A percentile compares a stretch with the other conserved stretches of the same genome.
Conservation (phyloP, 2,329 filamentous ascomycete species). For the Ustulina deusta region DNA sequence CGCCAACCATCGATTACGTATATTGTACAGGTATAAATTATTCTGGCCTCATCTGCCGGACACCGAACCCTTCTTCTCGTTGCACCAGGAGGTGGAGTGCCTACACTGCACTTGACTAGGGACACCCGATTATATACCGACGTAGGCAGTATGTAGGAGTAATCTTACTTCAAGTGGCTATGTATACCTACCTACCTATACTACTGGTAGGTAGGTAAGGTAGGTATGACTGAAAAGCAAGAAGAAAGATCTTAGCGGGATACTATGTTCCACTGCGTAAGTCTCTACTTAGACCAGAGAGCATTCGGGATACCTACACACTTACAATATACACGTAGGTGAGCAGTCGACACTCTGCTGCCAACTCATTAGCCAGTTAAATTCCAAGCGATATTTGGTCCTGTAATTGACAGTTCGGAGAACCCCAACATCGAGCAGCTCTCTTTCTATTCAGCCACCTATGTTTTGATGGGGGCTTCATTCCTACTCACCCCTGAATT, state of each 20-base stretch:
- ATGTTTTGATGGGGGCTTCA: conserved; percentile 2
- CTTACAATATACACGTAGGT: too few relatives aligned
- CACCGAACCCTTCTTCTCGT: conserved; percentile 10
- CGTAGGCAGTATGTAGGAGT: background rate
- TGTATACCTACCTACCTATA: too few relatives aligned
- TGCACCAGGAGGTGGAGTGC: conserved; percentile 16
- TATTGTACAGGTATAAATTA: background rate
- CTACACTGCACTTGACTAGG: background rate
- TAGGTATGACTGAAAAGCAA: conserved; percentile 1
- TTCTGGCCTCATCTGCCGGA: conserved; percentile 11
- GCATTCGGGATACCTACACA: too few relatives aligned
- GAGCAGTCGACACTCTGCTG: too few relatives aligned
- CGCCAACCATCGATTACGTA: background rate
- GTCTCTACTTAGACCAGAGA: too few relatives aligned
- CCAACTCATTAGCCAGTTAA: background rate
- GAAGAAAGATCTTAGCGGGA: conserved; percentile 3
- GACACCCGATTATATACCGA: background rate
- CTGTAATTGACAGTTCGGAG: conserved; percentile 7
- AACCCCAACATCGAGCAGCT: conserved; percentile 14
- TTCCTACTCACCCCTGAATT: background rate
- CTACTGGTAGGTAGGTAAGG: too few relatives aligned
- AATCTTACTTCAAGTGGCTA: background rate
- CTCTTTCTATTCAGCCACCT: background rate
- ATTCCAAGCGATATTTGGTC: conserved; percentile 1
- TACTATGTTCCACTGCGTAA: too few relatives aligned